Evolutionary conservation across 331 rosid species (phyloP).

Genomic region (Pyrus hybrid): DNA sequence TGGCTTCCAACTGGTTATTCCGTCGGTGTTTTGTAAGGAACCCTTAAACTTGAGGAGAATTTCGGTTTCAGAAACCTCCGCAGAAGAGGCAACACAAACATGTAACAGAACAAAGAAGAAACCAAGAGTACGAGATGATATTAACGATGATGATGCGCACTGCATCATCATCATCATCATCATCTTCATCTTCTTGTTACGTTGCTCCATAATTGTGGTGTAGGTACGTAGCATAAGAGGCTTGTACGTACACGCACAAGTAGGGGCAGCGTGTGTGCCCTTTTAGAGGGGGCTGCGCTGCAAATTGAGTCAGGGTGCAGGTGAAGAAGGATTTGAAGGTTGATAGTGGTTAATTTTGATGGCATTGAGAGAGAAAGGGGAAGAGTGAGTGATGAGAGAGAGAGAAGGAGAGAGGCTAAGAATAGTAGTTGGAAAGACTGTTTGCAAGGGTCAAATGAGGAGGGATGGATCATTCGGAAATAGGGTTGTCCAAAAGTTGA

Average conservation of each 20-base stretch:
- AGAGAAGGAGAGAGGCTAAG: slow-evolving; percentile 16
- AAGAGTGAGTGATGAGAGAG: slow-evolving; percentile 8
- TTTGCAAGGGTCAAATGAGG: slow-evolving; percentile 5
- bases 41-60: slow-evolving; percentile 53
- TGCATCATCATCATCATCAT: background rate
- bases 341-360: slow-evolving; percentile 24
- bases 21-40: slow-evolving; percentile 11
- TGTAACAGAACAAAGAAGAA: background rate
- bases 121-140: background rate
- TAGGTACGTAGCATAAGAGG: background rate
- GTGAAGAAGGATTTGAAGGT: slow-evolving; percentile 7
- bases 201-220: slow-evolving; percentile 13
- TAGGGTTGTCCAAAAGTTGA: slow-evolving; percentile 24
- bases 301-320: slow-evolving; percentile 15
- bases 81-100: background rate
- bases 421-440: slow-evolving; percentile 28
- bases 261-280: slow-evolving; percentile 56
- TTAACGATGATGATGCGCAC: background rate
- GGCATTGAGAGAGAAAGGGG: slow-evolving; percentile 24
- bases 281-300: slow-evolving; percentile 20
- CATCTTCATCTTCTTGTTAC: slow-evolving; percentile 7
- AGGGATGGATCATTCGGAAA: background rate
- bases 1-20: slow-evolving; percentile 35
- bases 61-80: slow-evolving; percentile 30
- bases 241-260: slow-evolving; percentile 24